Base-by-base conservation (phyloP, 192 early-diverging fungal species). In the Coemansia sp. region DNA sequence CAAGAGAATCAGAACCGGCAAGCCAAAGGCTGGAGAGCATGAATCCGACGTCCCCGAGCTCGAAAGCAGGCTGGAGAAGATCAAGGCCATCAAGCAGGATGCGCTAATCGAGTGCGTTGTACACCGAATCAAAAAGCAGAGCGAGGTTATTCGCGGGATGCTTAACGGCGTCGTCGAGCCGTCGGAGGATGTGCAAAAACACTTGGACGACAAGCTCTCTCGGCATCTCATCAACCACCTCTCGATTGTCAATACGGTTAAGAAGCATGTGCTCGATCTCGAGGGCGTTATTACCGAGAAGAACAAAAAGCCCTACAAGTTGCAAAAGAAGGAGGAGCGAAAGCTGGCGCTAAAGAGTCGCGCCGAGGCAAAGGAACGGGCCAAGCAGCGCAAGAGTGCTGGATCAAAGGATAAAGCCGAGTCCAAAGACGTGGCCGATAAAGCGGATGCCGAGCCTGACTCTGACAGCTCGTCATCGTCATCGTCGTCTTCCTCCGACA, bases 281-380 rank as follows among this genome's bases (percentile, higher is more conserved):
- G 59, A 61, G 38, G 59, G 59, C 59, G 59, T 61, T 11, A 61
- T 61, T 19, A 61, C 59, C 37, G 59, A 61, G 37, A 61, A 61
- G 59, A 61, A 61, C 59, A 61, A 61, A 17, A 61, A 61, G 37
- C 17, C 59, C 8, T 61, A 61, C 37, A 61, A 61, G 37, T 19
- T 61, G 59, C 59, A 61, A 61, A 61, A 61, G 59, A 61, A 61
- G 37, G 59, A 61, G 59, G 59, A 61, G 59, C 59, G 59, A 37
- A 61, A 61, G 59, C 59, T 39, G 59, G 59, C 33, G 59, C 59
- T 61, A 5, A 61, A 57, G 30, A 32, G 16, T 26, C 53, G 26
- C 23, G 7, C 53, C 16, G 53, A 57, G 14, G 53, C 53, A 32
- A 57, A 40, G 37, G 37, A 61, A 37, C 59, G 35, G 59, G 28